These are phyloP conservation scores for Alternaria sp. DNA, from an alignment of 2,329 filamentous ascomycete species.

Conservation along the genomic window DNA sequence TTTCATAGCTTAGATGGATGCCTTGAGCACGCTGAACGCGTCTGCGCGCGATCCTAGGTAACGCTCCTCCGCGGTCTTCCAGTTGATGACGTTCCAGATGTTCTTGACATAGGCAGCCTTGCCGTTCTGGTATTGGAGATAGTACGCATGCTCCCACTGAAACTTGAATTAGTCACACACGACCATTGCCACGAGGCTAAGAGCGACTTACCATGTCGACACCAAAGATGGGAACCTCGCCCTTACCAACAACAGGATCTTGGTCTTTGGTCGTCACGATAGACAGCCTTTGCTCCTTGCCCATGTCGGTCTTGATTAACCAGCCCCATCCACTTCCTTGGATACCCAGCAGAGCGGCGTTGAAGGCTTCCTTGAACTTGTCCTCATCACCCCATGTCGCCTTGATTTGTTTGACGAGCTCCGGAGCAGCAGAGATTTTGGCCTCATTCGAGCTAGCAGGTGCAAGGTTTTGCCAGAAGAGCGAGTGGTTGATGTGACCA, in stretches of 20 bases:
- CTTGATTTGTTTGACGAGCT: slow-evolving; percentile 68
- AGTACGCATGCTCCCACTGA: slow-evolving; percentile 88
- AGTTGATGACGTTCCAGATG: slow-evolving; percentile 82
- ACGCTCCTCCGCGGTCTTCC: slow-evolving; percentile 73
- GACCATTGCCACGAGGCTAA: too few species aligned
- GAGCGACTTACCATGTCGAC: slow-evolving; percentile 70
- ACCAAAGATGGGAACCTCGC: slow-evolving; percentile 74
- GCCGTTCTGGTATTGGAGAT: slow-evolving; percentile 81
- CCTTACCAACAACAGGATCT: slow-evolving; percentile 72
- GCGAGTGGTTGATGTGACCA: slow-evolving; percentile 90
- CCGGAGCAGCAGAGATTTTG: slow-evolving; percentile 62
- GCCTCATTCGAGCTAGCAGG: slow-evolving; percentile 68
- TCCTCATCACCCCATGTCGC: slow-evolving; percentile 74
- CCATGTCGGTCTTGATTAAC: slow-evolving; percentile 73
- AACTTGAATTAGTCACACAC: neutral
- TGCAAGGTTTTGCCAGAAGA: slow-evolving; percentile 88
- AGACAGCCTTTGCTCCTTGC: slow-evolving; percentile 61
- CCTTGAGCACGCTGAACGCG: slow-evolving; percentile 51
- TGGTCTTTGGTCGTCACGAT: slow-evolving; percentile 88
- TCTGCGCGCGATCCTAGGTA: slow-evolving; percentile 59
- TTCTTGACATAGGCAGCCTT: slow-evolving; percentile 78
- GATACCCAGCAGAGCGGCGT: slow-evolving; percentile 70
- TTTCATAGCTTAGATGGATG: slow-evolving; percentile 33
- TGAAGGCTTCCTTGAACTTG: slow-evolving; percentile 72
- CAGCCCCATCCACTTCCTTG: slow-evolving; percentile 91